Evolutionary conservation across 768 basidiomycete genomes (phyloP).

Genomic region (Sutorius australiensis): DNA sequence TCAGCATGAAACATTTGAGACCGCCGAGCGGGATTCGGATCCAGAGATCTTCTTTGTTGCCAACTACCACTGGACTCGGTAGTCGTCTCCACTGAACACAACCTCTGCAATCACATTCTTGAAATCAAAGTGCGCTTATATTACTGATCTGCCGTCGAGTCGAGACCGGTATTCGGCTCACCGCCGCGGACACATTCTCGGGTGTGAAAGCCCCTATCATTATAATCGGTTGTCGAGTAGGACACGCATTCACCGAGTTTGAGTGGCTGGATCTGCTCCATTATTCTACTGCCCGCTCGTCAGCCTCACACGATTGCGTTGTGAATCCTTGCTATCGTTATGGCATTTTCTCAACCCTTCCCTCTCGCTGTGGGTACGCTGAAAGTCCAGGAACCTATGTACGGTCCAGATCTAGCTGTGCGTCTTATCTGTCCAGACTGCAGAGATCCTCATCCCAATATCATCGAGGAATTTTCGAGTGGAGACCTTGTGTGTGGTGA

Average conservation of each 20-base stretch:
- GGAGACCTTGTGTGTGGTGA: slow-evolving; percentile 95
- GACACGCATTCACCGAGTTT: slow-evolving; percentile 25
- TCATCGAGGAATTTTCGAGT: slow-evolving; percentile 95
- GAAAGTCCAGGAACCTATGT: slow-evolving; percentile 54
- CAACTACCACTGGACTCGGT: slow-evolving; percentile 22
- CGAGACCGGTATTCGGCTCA: too few relatives aligned
- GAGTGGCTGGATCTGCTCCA: slow-evolving; percentile 12
- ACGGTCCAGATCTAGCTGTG: slow-evolving; percentile 80
- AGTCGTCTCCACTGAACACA: slow-evolving; percentile 10
- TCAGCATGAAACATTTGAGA: slow-evolving; percentile 20
- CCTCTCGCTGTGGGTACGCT: slow-evolving; percentile 59
- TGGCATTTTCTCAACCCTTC: slow-evolving; percentile 79
- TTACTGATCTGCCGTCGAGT: too few relatives aligned
- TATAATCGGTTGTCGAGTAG: slow-evolving; percentile 13
- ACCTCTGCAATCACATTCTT: slow-evolving; percentile 8
- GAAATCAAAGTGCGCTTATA: neutral
- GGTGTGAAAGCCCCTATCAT: slow-evolving; percentile 2
- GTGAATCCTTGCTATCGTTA: slow-evolving; percentile 11
- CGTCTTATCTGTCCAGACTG: slow-evolving; percentile 95
- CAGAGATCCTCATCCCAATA: slow-evolving; percentile 87
- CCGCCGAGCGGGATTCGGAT: slow-evolving; percentile 1
- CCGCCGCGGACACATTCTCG: too few relatives aligned
- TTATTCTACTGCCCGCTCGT: slow-evolving; percentile 13
- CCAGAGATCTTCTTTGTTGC: slow-evolving; percentile 12
- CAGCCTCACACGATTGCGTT: slow-evolving; percentile 16